Evolutionary conservation across 768 basidiomycete genomes (phyloP), one percentile per base, ranked within the genome.

Genomic region (Naganishia onofrii): DNA sequence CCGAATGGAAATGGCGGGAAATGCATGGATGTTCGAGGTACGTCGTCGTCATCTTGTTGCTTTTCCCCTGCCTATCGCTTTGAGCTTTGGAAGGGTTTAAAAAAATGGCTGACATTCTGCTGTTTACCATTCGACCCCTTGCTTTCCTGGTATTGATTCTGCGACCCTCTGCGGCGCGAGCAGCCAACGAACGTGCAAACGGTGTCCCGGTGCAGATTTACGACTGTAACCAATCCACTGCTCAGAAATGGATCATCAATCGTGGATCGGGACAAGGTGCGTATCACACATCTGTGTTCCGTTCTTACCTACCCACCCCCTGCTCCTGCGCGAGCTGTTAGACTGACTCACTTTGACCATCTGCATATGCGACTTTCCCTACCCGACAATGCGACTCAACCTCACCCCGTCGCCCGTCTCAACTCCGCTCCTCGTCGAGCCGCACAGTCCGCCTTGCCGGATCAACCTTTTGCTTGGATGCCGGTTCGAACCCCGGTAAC

Each of bases 381-480:
- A 36, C 42, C 42, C 15, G 8, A 2, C 13, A 8, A 42, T n/a
- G 23, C 21, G 19, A 17, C 2, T 26, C 23, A 26, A 26, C 2
- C 15, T 29, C n/a, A n/a, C 42, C 34, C 34, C 57, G 4, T 5
- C 12, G 15, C 21, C 34, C 10, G 7, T 38, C 34, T 9, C 34
- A 2, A 10, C 57, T 63, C 66, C 4, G 70, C 66, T 19, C 13
- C 68, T 36, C 69, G 74, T 55, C 57, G 69, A 26, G 67, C 75
- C 57, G n/a, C 42, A 71, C 21, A 63, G 66, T 74, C 51, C 60
- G 57, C n/a, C 38, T 63, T 15, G 38, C 60, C 28, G 71, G 72
- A 3, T 71, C 74, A 12, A 69, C 73, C 69, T 75, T 70, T 56
- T 77, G 75, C 68, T 66, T 76, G 31, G 75, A 77, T 63, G 71